Evolutionary conservation across 2,329 filamentous ascomycete species (phyloP).

Genomic region (Pestalotiopsis sp.): DNA sequence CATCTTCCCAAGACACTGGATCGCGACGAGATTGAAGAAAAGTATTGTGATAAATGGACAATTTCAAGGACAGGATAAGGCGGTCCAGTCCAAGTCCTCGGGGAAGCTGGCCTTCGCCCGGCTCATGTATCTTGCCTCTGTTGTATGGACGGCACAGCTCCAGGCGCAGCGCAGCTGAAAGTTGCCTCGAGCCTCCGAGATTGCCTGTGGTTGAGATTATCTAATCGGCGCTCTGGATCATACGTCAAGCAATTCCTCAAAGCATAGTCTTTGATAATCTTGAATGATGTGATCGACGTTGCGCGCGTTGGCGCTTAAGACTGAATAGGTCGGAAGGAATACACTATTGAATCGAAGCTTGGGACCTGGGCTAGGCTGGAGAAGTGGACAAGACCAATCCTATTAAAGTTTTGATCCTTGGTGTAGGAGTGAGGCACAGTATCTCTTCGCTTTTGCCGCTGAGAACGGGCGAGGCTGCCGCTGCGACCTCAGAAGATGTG

Average conservation of each 20-base stretch:
- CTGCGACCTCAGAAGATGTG: background rate
- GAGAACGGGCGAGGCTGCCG: background rate
- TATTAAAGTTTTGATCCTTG: background rate
- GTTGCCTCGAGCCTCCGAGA: background rate
- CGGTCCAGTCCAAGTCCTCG: background rate
- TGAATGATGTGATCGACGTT: background rate
- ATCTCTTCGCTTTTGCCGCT: too few species aligned
- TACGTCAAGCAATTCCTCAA: background rate
- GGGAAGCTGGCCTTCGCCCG: background rate
- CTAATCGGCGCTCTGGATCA: background rate
- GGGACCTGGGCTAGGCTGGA: background rate
- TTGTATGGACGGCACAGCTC: background rate
- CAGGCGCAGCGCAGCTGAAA: background rate
- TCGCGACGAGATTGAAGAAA: background rate
- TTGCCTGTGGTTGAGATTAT: background rate
- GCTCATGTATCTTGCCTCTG: background rate
- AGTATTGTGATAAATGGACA: background rate
- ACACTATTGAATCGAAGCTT: background rate
- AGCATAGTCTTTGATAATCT: background rate
- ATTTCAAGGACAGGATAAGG: background rate
- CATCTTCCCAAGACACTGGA: constrained; percentile 21
- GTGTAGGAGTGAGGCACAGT: constrained; percentile 5
- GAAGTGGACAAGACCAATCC: background rate
- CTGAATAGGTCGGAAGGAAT: background rate
- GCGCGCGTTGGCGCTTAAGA: background rate